Evolutionary conservation across 176 grass and related monocot species (phyloP), one percentile per base, ranked within the genome.

Genomic region (Guadua angustifolia): DNA sequence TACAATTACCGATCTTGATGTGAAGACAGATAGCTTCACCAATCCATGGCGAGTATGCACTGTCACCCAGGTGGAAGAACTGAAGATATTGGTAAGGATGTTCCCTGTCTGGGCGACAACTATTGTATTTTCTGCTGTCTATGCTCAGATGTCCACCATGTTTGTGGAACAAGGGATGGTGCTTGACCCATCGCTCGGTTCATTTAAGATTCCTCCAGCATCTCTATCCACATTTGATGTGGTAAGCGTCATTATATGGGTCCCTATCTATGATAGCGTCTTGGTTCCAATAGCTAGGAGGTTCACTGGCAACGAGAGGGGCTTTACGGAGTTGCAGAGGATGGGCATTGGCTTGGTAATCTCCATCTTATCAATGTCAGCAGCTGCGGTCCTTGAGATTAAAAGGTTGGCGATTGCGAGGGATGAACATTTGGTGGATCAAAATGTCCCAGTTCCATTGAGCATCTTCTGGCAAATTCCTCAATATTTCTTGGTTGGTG

Each of bases 111-210:
- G 91, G 94, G 94, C 89, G 21, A 94, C 94, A 4, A 93, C 91
- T 4, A 97, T 97, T 66, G 84, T 97, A 14, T 97, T 97, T 73
- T 97, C 94, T 19, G 88, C 91, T 35, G 91, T 94, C 9, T 92
- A 97, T 74, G 87, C 94, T 73, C 91, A 97, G 79, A 97, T 92
- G 38, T 89, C 94, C 21, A 97, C 94, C 22, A 90, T 97, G 94
- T 97, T 97, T 70, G 94, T 97, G 61, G 94, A 97, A 62, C 94
- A 97, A 86, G 94, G 94, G 47, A 97, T 93, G 88, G 87, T 94
- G 75, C 89, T 97, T 43, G 91, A 97, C 66, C 64, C 94, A 67
- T 90, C 91, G 14, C 53, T 94, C 16, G 89, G 86, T 12, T 93
- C 94, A 53, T 97, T 97, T 82, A 97, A 86, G 25, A 81, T 97